These are phyloP conservation scores for Polysphondylium violaceum DNA, from an alignment of 78 protist species.

Conservation along the genomic window DNA sequence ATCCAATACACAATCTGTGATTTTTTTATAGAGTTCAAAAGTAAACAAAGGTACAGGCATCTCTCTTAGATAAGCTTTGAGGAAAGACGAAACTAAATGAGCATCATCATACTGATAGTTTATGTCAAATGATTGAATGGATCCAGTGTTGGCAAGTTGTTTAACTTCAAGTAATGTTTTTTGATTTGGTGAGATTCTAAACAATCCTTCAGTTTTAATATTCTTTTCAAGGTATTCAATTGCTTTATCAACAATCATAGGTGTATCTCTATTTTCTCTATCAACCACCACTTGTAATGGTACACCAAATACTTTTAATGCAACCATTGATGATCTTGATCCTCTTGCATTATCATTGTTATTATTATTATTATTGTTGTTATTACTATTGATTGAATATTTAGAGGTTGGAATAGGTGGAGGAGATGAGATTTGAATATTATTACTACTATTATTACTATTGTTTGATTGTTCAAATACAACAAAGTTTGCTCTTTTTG, in stretches of 20 bases:
- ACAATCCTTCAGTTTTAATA: conserved; percentile 29
- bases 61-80: conserved; percentile 46
- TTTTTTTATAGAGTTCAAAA: conserved; percentile 18
- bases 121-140: conserved; percentile 5
- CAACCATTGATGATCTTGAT: not conserved
- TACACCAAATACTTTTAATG: conserved; percentile 49
- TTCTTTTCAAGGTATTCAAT: conserved; percentile 13
- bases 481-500: not conserved
- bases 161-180: conserved; percentile 24
- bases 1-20: conserved; percentile 10
- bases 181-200: conserved; percentile 70
- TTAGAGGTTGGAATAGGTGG: not conserved
- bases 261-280: conserved; percentile 28
- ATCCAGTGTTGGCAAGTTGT: conserved; percentile 1
- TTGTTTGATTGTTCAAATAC: conserved; percentile 10
- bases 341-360: not conserved
- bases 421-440: not conserved
- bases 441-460: not conserved
- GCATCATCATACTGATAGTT: conserved; percentile 43
- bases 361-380: not conserved
- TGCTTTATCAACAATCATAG: conserved; percentile 22
- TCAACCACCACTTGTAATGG: not conserved
- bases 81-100: conserved; percentile 19
- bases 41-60: conserved; percentile 62
- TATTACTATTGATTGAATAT: not conserved